Evolutionary conservation across 805 yeast species (phyloP).

Genomic region (Zygosaccharomyces lentus): DNA sequence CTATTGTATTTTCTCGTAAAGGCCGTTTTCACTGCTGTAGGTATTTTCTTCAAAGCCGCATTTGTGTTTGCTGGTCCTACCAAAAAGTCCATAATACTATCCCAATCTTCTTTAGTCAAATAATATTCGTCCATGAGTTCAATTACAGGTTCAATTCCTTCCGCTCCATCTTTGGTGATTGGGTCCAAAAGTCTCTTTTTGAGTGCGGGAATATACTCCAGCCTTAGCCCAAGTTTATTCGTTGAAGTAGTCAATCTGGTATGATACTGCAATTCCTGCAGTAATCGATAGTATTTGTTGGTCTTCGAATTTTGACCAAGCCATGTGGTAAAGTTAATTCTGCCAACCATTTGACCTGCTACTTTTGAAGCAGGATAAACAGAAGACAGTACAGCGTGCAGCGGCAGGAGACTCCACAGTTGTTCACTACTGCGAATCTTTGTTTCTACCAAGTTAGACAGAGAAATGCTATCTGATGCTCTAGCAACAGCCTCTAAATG

Average conservation of each 20-base stretch:
- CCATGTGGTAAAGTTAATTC: slow-evolving; percentile 80
- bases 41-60: slow-evolving; percentile 50
- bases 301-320: slow-evolving; percentile 86
- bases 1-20: slow-evolving; percentile 84
- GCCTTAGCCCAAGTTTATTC: slow-evolving; percentile 65
- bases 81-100: slow-evolving; percentile 74
- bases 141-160: slow-evolving; percentile 63
- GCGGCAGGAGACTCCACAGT: slow-evolving; percentile 89
- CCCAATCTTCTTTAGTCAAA: slow-evolving; percentile 90
- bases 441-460: slow-evolving; percentile 74
- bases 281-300: slow-evolving; percentile 68
- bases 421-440: slow-evolving; percentile 87
- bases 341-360: slow-evolving; percentile 63
- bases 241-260: slow-evolving; percentile 77
- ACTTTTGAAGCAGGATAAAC: slow-evolving; percentile 73
- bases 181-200: slow-evolving; percentile 57
- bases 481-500: slow-evolving; percentile 61
- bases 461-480: slow-evolving; percentile 87
- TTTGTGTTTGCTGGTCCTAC: slow-evolving; percentile 57
- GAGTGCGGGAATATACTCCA: slow-evolving; percentile 68
- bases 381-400: slow-evolving; percentile 83
- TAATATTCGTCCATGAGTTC: slow-evolving; percentile 79
- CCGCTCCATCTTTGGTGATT: slow-evolving; percentile 49
- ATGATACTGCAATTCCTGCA: slow-evolving; percentile 87
- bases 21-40: slow-evolving; percentile 74